Evolutionary conservation across 257 asterid genomes (phyloP), one percentile per base, ranked within the genome.

Genomic region (Nicotiana noctiflora): DNA sequence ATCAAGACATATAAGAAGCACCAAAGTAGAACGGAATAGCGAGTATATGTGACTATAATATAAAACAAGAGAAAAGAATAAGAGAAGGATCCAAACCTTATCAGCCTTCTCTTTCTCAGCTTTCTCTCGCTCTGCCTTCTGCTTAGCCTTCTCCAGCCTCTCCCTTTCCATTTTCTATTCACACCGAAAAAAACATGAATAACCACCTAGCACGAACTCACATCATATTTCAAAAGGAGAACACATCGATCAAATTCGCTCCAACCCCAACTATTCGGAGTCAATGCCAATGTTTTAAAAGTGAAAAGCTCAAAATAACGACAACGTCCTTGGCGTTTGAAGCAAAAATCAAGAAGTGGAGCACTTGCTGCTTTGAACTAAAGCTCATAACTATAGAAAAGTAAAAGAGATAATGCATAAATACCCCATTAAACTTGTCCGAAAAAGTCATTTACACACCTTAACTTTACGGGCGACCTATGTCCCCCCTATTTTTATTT

Each of bases 121-220:
- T 80, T 90, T 89, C 88, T 89, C 97, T 85, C 84, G 89, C 84
- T 92, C 96, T 29, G 83, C 87, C 87, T 89, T 90, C 88, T 86
- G 90, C 88, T 90, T 90, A 89, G 75, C 79, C 89, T 92, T 93
- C 89, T 95, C 99, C 94, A 87, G 4, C 87, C 77, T 90, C 86
- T 92, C 97, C 85, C 84, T 90, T 88, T 92, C 97, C 97, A 92
- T 91, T 89, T 89, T 92, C 97, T 94, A 46, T 53, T 79, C 65
- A 67, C 10, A 79, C 1, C n/a, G 27, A 46, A 72, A 55, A 21
- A 81, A 57, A 2, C 82, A 64, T 32, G 61, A 62, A 18, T 18
- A 52, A 1, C 27, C 27, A 79, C 51, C 23, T 64, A 55, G 14
- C 55, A 32, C 0, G 1, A 31, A 49, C 62, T 18, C 14, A 51